These are phyloP conservation scores for Blakeslea trispora DNA, from an alignment of 371 early-diverging fungal species.

Conservation along the genomic window DNA sequence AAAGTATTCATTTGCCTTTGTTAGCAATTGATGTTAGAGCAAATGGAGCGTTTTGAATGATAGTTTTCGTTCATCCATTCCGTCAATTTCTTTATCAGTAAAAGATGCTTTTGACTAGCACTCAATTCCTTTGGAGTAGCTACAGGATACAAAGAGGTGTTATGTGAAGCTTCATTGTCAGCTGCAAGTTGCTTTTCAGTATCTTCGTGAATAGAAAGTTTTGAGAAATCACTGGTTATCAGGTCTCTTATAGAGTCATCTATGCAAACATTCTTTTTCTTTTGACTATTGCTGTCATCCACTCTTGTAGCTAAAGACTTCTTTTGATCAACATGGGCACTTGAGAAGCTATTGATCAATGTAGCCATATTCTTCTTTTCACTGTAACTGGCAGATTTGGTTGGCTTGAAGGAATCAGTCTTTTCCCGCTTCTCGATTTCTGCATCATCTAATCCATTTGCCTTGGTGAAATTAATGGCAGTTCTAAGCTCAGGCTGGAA, in stretches of 20 bases:
- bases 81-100: conserved; percentile 18
- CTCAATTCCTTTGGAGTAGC: neutral
- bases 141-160: conserved; percentile 17
- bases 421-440: conserved; percentile 22
- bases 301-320: neutral
- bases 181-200: neutral
- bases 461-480: conserved; percentile 39
- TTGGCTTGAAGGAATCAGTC: conserved; percentile 25
- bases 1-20: too few relatives aligned
- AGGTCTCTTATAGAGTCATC: conserved; percentile 7
- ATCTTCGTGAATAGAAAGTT: conserved; percentile 15
- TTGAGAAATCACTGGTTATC: conserved; percentile 22
- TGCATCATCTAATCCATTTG: conserved; percentile 9
- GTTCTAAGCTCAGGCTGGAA: conserved; percentile 40
- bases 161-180: neutral
- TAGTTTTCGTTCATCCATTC: conserved; percentile 27
- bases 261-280: neutral
- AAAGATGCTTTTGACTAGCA: conserved; percentile 4
- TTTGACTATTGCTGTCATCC: neutral
- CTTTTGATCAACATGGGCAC: conserved; percentile 4
- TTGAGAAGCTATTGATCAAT: conserved; percentile 34
- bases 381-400: conserved; percentile 22
- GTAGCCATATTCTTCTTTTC: conserved; percentile 43
- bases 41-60: conserved; percentile 5
- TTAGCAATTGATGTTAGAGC: too few relatives aligned